These are phyloP conservation scores for Aureobasidium lini DNA, from an alignment of 2,329 filamentous ascomycete genomes.

Conservation along the genomic window DNA sequence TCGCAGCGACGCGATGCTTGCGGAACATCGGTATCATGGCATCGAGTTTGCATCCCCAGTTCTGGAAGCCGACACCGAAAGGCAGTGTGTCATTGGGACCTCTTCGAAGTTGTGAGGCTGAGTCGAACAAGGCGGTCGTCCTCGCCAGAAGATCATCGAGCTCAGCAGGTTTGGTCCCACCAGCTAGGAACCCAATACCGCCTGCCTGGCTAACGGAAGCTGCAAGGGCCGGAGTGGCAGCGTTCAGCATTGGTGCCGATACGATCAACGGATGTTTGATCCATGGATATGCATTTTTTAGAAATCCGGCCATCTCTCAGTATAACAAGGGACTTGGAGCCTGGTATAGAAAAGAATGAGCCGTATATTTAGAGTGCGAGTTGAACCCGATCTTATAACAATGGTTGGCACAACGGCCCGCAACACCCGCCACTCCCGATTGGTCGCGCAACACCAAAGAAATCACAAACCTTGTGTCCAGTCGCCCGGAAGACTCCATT, in stretches of 20 bases:
- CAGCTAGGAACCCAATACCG: background rate
- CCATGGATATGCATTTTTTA: background rate
- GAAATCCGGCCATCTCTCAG: background rate
- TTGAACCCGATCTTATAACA: background rate
- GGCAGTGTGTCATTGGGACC: background rate
- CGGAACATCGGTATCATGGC: background rate
- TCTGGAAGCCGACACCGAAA: background rate
- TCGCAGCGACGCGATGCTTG: background rate
- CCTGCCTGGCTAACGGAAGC: background rate
- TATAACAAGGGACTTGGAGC: no score
- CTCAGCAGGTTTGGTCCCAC: background rate
- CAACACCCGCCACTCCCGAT: background rate
- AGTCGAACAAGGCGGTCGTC: background rate
- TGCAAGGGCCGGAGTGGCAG: background rate
- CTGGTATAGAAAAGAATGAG: no score
- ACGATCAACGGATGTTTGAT: background rate
- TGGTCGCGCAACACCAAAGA: background rate
- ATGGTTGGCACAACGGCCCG: background rate
- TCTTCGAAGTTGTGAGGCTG: background rate
- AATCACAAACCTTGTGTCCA: background rate
- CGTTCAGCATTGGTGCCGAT: background rate
- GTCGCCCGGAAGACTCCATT: background rate
- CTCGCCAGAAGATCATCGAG: background rate
- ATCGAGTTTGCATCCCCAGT: background rate
- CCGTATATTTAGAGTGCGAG: no score